A percentile compares a stretch with the other conserved stretches of the same genome.
Conservation (phyloP, 768 basidiomycete genomes). For the Suillus plorans region DNA sequence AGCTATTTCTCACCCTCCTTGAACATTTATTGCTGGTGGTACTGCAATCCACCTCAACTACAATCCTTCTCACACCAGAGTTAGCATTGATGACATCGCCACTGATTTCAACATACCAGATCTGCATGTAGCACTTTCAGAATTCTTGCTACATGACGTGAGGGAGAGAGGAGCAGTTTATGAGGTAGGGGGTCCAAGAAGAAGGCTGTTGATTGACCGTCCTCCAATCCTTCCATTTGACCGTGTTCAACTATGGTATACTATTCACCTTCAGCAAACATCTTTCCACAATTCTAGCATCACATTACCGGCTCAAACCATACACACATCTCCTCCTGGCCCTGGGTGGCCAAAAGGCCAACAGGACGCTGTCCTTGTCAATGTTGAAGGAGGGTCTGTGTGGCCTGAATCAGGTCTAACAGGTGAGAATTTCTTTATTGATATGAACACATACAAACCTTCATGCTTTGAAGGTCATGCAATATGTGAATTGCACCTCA, state of each 20-base stretch:
- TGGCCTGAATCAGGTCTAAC: not conserved
- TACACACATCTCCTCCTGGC: not conserved
- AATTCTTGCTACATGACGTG: not conserved
- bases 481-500: not conserved
- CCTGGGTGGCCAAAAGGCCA: not conserved
- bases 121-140: not conserved
- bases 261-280: not conserved
- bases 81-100: not conserved
- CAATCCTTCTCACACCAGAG: not conserved
- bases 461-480: not conserved
- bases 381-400: not conserved
- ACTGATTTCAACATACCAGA: not conserved
- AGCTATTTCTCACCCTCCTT: not conserved
- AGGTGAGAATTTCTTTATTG: not conserved
- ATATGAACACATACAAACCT: not conserved
- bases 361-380: not conserved
- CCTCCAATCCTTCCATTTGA: slow-evolving; percentile 2
- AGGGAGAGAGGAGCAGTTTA: not conserved
- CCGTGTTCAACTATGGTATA: slow-evolving; percentile 3
- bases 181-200: not conserved
- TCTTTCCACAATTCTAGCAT: not conserved
- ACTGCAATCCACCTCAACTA: not conserved
- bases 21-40: not conserved
- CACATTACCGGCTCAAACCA: not conserved
- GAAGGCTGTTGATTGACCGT: not conserved